These are phyloP conservation scores for Botrytis deweyae DNA, from an alignment of 2,329 filamentous ascomycete genomes.

Conservation along the genomic window DNA sequence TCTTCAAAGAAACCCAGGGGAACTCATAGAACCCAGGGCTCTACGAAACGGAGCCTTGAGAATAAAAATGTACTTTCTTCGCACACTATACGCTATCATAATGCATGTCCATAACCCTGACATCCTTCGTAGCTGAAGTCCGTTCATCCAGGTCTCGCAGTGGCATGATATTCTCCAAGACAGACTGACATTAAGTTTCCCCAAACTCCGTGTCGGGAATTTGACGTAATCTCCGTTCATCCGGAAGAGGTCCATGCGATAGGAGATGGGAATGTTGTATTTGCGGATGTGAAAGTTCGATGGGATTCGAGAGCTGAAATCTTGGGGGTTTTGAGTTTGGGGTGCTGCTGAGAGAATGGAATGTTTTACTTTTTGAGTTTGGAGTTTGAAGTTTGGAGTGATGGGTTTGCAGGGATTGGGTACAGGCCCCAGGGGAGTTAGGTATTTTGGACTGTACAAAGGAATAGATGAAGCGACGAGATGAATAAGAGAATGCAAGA, in stretches of 20 bases:
- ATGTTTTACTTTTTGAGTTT: neutral
- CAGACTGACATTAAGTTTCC: neutral
- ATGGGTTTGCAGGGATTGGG: neutral
- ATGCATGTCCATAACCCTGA: neutral
- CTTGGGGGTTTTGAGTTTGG: neutral
- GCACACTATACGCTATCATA: neutral
- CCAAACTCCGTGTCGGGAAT: neutral
- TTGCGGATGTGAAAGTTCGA: neutral
- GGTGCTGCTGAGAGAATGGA: too few relatives aligned
- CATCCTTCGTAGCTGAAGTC: neutral
- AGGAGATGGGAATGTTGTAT: neutral
- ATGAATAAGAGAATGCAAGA: too few relatives aligned
- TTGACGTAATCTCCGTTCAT: neutral
- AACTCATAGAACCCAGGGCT: neutral
- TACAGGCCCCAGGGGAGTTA: neutral
- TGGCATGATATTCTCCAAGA: neutral
- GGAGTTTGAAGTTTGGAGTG: neutral
- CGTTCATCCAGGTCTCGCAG: neutral
- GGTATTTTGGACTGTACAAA: too few relatives aligned
- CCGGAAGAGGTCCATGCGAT: neutral
- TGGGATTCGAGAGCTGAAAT: neutral
- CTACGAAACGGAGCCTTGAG: neutral
- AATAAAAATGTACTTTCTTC: neutral
- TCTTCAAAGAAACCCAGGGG: neutral
- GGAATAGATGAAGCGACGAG: neutral